These are phyloP conservation scores for Pseudofabraea citricarpa DNA, from an alignment of 2,329 filamentous ascomycete genomes.

Conservation along the genomic window DNA sequence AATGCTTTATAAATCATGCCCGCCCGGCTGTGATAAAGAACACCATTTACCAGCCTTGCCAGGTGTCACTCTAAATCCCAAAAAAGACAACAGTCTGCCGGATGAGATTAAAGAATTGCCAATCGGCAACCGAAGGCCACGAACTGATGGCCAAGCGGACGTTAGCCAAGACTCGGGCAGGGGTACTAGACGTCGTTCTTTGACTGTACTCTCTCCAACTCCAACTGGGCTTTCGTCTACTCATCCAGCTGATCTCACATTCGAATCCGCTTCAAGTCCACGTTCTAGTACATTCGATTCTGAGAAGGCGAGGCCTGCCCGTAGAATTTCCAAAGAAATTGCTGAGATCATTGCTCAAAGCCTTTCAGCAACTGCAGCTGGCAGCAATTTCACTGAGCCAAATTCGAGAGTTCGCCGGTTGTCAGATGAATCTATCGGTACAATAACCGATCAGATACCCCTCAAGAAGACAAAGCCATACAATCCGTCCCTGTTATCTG, in stretches of 20 bases:
- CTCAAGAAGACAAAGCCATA: conserved; percentile 10
- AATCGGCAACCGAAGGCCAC: too few relatives aligned
- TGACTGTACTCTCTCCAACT: too few relatives aligned
- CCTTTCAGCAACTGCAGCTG: neutral
- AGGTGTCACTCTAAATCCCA: neutral
- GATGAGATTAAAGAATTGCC: too few relatives aligned
- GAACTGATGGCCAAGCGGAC: too few relatives aligned
- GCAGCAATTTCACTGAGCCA: too few relatives aligned
- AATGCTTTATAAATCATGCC: neutral
- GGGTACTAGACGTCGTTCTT: too few relatives aligned
- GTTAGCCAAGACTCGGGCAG: too few relatives aligned
- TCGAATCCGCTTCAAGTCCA: neutral
- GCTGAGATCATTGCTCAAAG: neutral
- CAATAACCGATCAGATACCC: neutral
- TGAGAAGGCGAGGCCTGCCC: neutral
- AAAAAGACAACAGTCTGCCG: too few relatives aligned
- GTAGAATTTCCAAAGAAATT: neutral
- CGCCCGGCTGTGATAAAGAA: neutral
- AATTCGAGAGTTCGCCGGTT: neutral
- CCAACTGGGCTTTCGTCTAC: too few relatives aligned
- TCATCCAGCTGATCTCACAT: neutral
- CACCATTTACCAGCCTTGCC: neutral
- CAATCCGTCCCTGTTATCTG: conserved; percentile 19
- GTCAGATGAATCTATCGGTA: neutral
- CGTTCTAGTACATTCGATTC: neutral